Percentiles rank a stretch among this genome's conserved stretches.
phyloP scores from a whole-genome alignment of 176 grass and related monocot species.

The Triticum turgidum region DNA sequence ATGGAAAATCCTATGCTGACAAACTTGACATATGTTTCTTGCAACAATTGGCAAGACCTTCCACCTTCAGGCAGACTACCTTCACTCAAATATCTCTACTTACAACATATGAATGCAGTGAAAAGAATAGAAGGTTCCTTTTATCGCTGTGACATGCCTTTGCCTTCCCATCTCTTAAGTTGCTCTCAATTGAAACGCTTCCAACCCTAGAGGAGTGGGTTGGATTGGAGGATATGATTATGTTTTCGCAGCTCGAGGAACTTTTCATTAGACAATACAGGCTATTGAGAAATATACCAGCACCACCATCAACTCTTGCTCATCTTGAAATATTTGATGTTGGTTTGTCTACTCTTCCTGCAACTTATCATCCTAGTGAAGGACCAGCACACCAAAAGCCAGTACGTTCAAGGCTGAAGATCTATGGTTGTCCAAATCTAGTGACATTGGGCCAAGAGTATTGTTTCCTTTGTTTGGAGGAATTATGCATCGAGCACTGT shows the following conservation, averaged over 20 bases:
- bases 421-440: conserved; percentile 29
- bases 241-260: conserved; percentile 24
- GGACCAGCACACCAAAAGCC: background rate
- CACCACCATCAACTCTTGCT: conserved; percentile 18
- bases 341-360: conserved; percentile 22
- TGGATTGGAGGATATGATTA: background rate
- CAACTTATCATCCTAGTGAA: background rate
- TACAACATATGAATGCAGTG: conserved; percentile 22
- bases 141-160: background rate
- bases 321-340: background rate
- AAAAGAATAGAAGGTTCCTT: conserved; percentile 19
- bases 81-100: conserved; percentile 33
- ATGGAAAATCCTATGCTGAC: background rate
- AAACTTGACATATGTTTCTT: conserved; percentile 29
- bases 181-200: background rate
- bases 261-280: background rate
- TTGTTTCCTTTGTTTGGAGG: background rate
- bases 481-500: background rate
- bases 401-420: background rate
- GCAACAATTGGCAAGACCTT: conserved; percentile 24
- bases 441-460: background rate
- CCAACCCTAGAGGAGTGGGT: conserved; percentile 17
- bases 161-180: conserved; percentile 25
- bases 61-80: conserved; percentile 35
- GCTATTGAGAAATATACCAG: conserved; percentile 10